Evolutionary conservation across 305 asterid species (phyloP), one percentile per base, ranked within the genome.

Genomic region (Solanum hybrid): DNA sequence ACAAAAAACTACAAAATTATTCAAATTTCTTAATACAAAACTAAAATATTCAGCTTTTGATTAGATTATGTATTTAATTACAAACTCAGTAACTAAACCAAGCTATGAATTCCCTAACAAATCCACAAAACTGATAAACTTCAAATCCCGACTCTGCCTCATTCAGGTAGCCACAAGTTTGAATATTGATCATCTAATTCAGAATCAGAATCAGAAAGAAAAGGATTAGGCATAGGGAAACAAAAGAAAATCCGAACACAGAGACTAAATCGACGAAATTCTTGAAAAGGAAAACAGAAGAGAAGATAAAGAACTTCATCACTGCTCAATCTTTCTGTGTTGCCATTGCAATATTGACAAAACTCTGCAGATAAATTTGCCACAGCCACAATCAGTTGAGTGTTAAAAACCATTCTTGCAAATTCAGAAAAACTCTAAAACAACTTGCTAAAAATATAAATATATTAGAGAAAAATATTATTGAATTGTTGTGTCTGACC

Each of bases 241-340:
- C 89, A 89, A 73, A 89, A 89, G 84, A 86, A 89, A 88, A 60
- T 77, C 82, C 89, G 87, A 12, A 89, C 84, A 73, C 87, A 78
- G 26, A 64, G 84, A 29, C 77, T 22, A 60, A 89, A 79, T 79
- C 87, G 88, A 77, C 75, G 73, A 51, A 89, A 64, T 81, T 87
- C 89, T 77, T 87, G 89, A 77, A 80, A 78, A 10, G 91, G 91
- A 73, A 77, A 86, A 88, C 87, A 89, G 82, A 89, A 86, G 64
- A 89, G 60, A 26, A 89, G 91, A 37, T 36, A 37, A 32, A 86
- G 89, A 79, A 89, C 29, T 75, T 76, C 80, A 31, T 89, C 91
- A 88, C 91, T 86, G 71, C 80, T 86, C 11, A 89, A 31, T 31
- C 91, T 75, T 66, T 86, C 91, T 12, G 89, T 26, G 35, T 86